Percentiles rank a stretch among this genome's conserved stretches.
phyloP scores from a whole-genome alignment of 768 basidiomycete genomes.

The Neoboletus subvelutipes region DNA sequence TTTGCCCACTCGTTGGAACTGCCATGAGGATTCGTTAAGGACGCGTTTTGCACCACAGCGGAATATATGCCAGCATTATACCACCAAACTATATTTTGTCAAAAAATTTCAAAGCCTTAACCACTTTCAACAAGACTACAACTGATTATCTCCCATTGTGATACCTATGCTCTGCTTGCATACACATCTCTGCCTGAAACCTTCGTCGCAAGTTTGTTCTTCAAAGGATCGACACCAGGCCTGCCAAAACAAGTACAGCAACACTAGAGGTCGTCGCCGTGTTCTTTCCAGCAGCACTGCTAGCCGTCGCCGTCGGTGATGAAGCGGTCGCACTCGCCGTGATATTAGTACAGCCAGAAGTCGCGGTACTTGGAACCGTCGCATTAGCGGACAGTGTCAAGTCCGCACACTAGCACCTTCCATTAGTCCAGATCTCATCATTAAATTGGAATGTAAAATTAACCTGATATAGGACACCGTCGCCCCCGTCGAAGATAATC shows the following conservation, averaged over 20 bases:
- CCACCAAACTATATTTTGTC: background rate
- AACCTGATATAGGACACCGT: slow-evolving; percentile 71
- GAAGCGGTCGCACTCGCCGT: slow-evolving; percentile 18
- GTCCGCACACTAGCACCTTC: slow-evolving; percentile 68
- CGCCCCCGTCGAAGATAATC: slow-evolving; percentile 66
- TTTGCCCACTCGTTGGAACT: background rate
- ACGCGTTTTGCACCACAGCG: background rate
- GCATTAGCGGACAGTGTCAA: slow-evolving; percentile 60
- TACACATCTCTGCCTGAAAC: background rate
- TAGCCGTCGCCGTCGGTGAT: slow-evolving; percentile 19
- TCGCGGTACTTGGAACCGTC: slow-evolving; percentile 45
- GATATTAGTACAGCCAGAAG: slow-evolving; percentile 35
- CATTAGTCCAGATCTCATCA: background rate
- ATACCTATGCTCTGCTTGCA: background rate
- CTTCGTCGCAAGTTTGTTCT: background rate
- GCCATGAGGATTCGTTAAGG: background rate
- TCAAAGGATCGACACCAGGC: slow-evolving; percentile 16
- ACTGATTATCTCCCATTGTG: background rate
- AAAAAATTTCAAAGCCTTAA: background rate
- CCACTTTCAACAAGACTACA: background rate
- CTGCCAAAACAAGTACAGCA: slow-evolving; percentile 8
- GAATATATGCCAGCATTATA: background rate
- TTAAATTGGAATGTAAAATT: background rate
- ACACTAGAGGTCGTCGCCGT: slow-evolving; percentile 6
- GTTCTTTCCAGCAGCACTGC: slow-evolving; percentile 18